Evolutionary conservation across 1,284 basidiomycete species (phyloP).

Genomic region (Agaricales sp.): DNA sequence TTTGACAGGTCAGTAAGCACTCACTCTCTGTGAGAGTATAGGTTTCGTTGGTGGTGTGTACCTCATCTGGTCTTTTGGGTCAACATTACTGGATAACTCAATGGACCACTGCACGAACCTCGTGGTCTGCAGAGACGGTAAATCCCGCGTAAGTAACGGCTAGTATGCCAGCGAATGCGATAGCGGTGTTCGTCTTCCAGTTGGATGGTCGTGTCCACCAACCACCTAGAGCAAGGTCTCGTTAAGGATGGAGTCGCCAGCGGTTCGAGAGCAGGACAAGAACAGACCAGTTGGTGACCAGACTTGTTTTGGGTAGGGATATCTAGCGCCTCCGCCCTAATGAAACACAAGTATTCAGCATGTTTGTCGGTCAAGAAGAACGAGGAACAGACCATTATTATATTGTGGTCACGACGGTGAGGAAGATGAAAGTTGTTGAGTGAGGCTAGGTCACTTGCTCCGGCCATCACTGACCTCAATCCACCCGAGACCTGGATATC

Average conservation of each 20-base stretch:
- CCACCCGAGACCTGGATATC: neutral
- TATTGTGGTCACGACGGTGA: neutral
- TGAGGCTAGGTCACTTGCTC: neutral
- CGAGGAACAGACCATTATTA: constrained; percentile 5
- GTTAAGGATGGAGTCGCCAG: neutral
- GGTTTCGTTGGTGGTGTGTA: constrained; percentile 35
- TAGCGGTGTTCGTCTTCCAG: constrained; percentile 59
- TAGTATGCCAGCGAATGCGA: constrained; percentile 48
- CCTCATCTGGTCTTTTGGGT: constrained; percentile 15
- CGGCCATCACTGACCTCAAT: neutral
- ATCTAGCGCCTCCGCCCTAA: constrained; percentile 57
- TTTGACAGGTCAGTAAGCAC: constrained; percentile 13
- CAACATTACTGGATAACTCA: neutral
- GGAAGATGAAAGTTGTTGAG: neutral
- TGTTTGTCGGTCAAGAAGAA: constrained; percentile 5
- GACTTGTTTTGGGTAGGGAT: constrained; percentile 62
- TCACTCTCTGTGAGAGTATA: constrained; percentile 57
- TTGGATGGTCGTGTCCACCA: constrained; percentile 68
- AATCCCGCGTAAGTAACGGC: constrained; percentile 48
- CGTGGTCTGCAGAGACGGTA: constrained; percentile 50
- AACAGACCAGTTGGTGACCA: constrained; percentile 57
- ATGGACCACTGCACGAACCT: constrained; percentile 32
- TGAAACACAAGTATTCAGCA: constrained; percentile 1
- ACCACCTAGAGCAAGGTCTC: constrained; percentile 35
- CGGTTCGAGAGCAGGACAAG: neutral